Conservation (phyloP, 805 yeast genomes). For the Schwanniomyces pseudopolymorphus region DNA sequence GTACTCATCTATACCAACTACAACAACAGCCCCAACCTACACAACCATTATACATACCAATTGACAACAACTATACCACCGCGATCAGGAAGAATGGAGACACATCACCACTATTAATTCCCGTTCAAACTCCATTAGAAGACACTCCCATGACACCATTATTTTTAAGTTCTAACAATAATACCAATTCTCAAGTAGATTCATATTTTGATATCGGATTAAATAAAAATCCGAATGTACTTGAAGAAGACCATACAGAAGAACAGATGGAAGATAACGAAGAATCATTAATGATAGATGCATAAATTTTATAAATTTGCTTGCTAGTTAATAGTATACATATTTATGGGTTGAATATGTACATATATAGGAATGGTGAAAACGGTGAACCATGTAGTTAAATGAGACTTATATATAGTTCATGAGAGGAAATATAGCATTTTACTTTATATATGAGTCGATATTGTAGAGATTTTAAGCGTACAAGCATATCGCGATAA, state of each 20-base stretch:
- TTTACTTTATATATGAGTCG: background rate
- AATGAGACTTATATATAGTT: background rate
- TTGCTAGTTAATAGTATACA: background rate
- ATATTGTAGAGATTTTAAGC: no score
- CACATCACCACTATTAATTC: slow-evolving; percentile 33
- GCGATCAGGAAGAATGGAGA: slow-evolving; percentile 11
- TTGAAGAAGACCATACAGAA: background rate
- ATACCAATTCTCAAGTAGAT: slow-evolving; percentile 4
- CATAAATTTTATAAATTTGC: background rate
- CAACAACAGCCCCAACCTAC: slow-evolving; percentile 12
- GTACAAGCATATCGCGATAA: background rate
- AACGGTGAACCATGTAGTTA: background rate
- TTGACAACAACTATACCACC: slow-evolving; percentile 2
- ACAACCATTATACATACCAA: slow-evolving; percentile 2
- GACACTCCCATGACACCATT: slow-evolving; percentile 47
- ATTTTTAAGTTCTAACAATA: slow-evolving; percentile 16
- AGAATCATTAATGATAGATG: slow-evolving; percentile 1
- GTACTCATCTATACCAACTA: slow-evolving; percentile 15
- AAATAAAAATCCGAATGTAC: background rate
- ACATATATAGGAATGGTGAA: background rate
- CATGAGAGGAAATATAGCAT: background rate
- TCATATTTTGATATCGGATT: slow-evolving; percentile 10
- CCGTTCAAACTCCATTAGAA: slow-evolving; percentile 43
- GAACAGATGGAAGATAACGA: slow-evolving; percentile 1
- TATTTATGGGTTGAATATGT: background rate